phyloP scores from a whole-genome alignment of 441 rosid genomes.

The Populus hybrid region DNA sequence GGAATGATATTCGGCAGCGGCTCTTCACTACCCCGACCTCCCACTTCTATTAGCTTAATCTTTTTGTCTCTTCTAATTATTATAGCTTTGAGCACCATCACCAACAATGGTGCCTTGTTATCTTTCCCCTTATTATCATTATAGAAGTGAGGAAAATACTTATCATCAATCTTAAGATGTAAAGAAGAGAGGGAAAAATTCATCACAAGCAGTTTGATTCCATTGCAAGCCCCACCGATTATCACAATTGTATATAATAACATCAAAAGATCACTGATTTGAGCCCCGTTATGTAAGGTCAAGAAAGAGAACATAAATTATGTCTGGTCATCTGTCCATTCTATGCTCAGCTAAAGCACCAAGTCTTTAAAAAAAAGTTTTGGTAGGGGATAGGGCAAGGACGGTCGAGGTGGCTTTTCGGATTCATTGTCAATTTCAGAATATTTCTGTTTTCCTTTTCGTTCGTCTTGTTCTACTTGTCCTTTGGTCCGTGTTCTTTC shows the following conservation, averaged over 20 bases:
- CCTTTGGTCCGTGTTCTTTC: not conserved
- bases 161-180: not conserved
- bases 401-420: not conserved
- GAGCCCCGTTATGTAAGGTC: not conserved
- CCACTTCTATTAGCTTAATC: conserved; percentile 29
- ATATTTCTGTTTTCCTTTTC: not conserved
- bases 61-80: conserved; percentile 48
- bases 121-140: conserved; percentile 30
- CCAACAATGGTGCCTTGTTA: conserved; percentile 30
- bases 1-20: conserved; percentile 75
- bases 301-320: not conserved
- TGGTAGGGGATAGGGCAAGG: not conserved
- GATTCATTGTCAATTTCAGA: not conserved
- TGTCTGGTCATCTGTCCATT: not conserved
- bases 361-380: not conserved
- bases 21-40: conserved; percentile 30
- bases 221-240: not conserved
- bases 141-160: conserved; percentile 4
- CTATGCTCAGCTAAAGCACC: not conserved
- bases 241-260: not conserved
- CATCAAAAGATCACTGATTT: not conserved
- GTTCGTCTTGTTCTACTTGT: too few species aligned
- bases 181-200: not conserved
- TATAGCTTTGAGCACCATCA: conserved; percentile 37
- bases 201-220: conserved; percentile 1